Percentiles rank a stretch among this genome's conserved stretches.
Conservation (phyloP, 2,329 filamentous ascomycete species). For the Tolypocladium nubicola region DNA sequence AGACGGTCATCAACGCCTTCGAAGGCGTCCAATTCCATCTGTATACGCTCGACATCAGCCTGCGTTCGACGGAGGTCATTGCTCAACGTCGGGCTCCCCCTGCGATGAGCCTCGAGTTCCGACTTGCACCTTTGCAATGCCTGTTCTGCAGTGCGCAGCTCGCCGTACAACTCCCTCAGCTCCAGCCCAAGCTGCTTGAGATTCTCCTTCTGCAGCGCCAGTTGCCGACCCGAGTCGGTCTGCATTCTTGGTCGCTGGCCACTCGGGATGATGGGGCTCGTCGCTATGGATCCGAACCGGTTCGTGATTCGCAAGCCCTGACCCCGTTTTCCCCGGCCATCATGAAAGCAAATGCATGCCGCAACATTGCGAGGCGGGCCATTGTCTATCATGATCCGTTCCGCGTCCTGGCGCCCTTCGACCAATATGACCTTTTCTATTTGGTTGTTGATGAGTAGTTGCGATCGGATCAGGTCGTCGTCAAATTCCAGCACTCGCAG, state of each 20-base stretch:
- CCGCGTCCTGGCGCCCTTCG: slow-evolving; percentile 53
- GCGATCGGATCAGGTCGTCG: slow-evolving; percentile 64
- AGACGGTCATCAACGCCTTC: slow-evolving; percentile 60
- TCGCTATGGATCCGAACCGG: slow-evolving; percentile 29
- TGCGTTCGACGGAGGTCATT: slow-evolving; percentile 48
- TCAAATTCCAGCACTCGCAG: slow-evolving; percentile 75
- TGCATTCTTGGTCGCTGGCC: slow-evolving; percentile 60
- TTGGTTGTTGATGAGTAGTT: slow-evolving; percentile 69
- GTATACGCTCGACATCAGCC: slow-evolving; percentile 40
- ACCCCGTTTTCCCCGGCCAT: slow-evolving; percentile 40
- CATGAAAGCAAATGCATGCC: slow-evolving; percentile 59
- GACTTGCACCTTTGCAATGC: slow-evolving; percentile 37
- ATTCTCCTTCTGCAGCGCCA: slow-evolving; percentile 39
- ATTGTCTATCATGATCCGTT: slow-evolving; percentile 55
- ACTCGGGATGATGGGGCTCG: slow-evolving; percentile 33
- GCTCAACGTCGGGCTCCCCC: slow-evolving; percentile 29
- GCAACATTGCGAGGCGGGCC: slow-evolving; percentile 57
- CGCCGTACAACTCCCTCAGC: slow-evolving; percentile 37
- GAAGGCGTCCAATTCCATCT: slow-evolving; percentile 52
- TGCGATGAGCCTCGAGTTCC: slow-evolving; percentile 31
- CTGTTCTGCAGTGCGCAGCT: slow-evolving; percentile 35
- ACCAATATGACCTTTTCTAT: slow-evolving; percentile 84
- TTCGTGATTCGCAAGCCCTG: slow-evolving; percentile 49
- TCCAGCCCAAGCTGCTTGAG: slow-evolving; percentile 45
- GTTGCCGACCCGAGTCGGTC: slow-evolving; percentile 60